Conservation (phyloP, 2,329 filamentous ascomycete genomes). For the Cladophialophora bantiana region DNA sequence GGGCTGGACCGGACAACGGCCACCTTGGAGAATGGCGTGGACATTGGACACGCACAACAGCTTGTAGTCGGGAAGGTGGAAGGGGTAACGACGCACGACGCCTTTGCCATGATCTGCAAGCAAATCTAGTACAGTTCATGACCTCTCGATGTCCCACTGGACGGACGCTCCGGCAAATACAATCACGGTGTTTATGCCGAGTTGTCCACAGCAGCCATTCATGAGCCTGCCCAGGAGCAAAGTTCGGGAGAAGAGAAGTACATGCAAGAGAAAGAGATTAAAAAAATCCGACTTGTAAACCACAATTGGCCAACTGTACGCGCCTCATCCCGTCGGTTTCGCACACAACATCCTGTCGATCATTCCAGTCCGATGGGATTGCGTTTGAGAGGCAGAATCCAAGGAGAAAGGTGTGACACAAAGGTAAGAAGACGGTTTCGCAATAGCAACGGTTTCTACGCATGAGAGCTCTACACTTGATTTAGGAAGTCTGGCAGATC, state of each 20-base stretch:
- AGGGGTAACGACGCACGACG: background rate
- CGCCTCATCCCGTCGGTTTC: background rate
- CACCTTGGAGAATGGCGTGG: background rate
- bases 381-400: too few species aligned
- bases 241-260: background rate
- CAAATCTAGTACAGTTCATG: background rate
- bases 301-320: background rate
- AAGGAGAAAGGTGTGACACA: too few species aligned
- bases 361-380: too few species aligned
- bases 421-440: too few species aligned
- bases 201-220: background rate
- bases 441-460: too few species aligned
- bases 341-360: background rate
- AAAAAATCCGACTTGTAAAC: background rate
- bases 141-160: background rate
- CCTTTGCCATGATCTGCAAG: background rate
- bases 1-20: background rate
- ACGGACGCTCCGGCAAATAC: background rate
- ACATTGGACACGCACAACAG: background rate
- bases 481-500: too few species aligned
- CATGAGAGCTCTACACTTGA: too few species aligned
- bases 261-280: background rate
- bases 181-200: background rate
- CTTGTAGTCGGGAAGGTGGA: background rate
- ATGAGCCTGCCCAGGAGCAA: background rate